A percentile compares a stretch with the other conserved stretches of the same genome.
Evolutionary conservation across 106 monocot species (phyloP).

Genomic region (Dioscorea alata): DNA sequence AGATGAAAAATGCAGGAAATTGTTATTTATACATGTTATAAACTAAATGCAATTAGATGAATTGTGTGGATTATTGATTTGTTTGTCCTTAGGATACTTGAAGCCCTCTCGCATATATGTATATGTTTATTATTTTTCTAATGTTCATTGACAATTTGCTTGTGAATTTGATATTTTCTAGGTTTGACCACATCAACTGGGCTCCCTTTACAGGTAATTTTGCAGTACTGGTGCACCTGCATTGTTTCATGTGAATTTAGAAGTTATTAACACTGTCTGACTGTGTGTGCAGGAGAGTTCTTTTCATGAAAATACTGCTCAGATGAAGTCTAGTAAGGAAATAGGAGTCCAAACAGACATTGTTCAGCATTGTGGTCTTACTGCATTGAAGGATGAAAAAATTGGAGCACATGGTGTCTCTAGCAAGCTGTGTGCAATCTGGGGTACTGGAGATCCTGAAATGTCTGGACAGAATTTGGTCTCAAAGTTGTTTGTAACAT

Average conservation of each 20-base stretch:
- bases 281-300: slow-evolving; percentile 22
- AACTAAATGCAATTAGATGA: no score
- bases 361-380: slow-evolving; percentile 12
- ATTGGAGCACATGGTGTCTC: slow-evolving; percentile 18
- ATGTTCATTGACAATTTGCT: neutral
- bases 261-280: neutral
- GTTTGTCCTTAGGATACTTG: no score
- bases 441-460: slow-evolving; percentile 31
- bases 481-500: slow-evolving; percentile 44
- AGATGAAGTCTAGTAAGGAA: slow-evolving; percentile 21
- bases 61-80: no score
- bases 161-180: slow-evolving; percentile 10
- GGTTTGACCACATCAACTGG: slow-evolving; percentile 30
- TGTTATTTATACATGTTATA: no score
- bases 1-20: no score
- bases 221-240: neutral
- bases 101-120: neutral
- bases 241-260: neutral
- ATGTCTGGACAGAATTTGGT: slow-evolving; percentile 29
- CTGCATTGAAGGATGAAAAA: neutral
- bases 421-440: slow-evolving; percentile 49
- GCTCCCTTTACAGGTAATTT: slow-evolving; percentile 32
- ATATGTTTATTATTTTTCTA: neutral
- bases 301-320: slow-evolving; percentile 9
- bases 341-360: slow-evolving; percentile 60